phyloP scores from a whole-genome alignment of 345 rosid genomes.

The Salix suchowensis region DNA sequence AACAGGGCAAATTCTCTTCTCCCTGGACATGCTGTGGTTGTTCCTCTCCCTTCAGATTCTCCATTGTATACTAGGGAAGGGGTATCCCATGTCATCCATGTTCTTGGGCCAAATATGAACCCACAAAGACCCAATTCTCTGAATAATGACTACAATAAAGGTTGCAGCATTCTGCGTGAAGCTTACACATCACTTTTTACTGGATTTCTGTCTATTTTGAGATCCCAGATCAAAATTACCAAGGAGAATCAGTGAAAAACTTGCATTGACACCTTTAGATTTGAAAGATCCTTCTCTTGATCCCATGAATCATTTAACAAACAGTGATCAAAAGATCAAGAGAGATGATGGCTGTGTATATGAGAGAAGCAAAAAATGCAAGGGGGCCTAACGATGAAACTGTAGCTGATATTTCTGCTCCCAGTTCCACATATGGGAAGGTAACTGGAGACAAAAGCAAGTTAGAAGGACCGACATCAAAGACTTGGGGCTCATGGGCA shows the following conservation, averaged over 20 bases:
- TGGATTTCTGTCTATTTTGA: slow-evolving; percentile 52
- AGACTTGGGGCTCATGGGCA: slow-evolving; percentile 72
- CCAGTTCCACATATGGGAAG: slow-evolving; percentile 17
- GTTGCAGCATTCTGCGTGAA: slow-evolving; percentile 63
- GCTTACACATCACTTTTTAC: slow-evolving; percentile 77
- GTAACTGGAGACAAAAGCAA: slow-evolving; percentile 20
- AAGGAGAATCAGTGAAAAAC: slow-evolving; percentile 19
- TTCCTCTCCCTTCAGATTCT: slow-evolving; percentile 74
- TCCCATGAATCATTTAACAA: slow-evolving; percentile 12
- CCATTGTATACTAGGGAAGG: slow-evolving; percentile 70
- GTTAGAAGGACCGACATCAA: slow-evolving; percentile 24
- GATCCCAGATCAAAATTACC: slow-evolving; percentile 34
- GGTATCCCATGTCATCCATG: slow-evolving; percentile 83
- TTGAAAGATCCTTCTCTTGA: slow-evolving; percentile 16
- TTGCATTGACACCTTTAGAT: slow-evolving; percentile 9
- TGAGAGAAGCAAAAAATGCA: slow-evolving; percentile 54
- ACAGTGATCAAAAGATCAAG: slow-evolving; percentile 37
- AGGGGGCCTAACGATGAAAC: slow-evolving; percentile 35
- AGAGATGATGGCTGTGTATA: slow-evolving; percentile 30
- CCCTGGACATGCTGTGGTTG: slow-evolving; percentile 74
- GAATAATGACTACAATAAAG: slow-evolving; percentile 57
- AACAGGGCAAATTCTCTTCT: slow-evolving; percentile 51
- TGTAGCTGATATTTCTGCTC: slow-evolving; percentile 9
- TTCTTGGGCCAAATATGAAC: slow-evolving; percentile 98
- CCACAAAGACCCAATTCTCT: slow-evolving; percentile 76